Evolutionary conservation across 1,284 basidiomycete species (phyloP), one percentile per base, ranked within the genome.

Genomic region (Ceratobasidium sp.): DNA sequence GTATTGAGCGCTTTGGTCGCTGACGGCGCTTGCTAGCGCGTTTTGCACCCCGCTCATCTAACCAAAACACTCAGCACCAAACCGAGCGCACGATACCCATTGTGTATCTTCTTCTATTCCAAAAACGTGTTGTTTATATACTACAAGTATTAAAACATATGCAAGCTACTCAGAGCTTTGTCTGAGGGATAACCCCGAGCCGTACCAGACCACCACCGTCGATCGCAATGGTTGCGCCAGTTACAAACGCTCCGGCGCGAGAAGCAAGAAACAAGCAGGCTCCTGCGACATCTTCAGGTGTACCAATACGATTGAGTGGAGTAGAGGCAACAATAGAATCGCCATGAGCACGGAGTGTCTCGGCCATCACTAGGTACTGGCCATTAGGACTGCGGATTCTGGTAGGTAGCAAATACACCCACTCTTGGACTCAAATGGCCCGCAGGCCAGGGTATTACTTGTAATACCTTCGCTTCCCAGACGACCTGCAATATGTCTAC

Each of bases 261-360:
- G 92, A 93, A 6, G 90, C 87, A 23, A 95, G 87, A 87, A 94
- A 94, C 42, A 95, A 85, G 4, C 89, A 89, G 4, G 94, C 84
- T 6, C 94, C 95, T 26, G 92, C 94, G 81, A 94, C 90, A 81
- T 96, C 95, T 74, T 90, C 86, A 1, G 93, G 88, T 12, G 85
- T 84, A 6, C 94, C 94, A 68, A 90, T 85, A 5, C 94, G 91
- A 33, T 92, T 93, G 91, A 78, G 50, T 67, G 50, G 71, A 44
- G 65, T 56, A 13, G 48, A 54, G 10, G 64, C 64, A 50, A 76
- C 20, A 46, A 76, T 76, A 15, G 64, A 38, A 48, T 76, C 64
- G 6, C 74, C 40, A n/a, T 67, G 62, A 4, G 74, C 67, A 33
- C 74, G 74, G 10, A 76, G 48, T 15, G 74, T 76, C 28, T 76